These are phyloP conservation scores for Aurinia saxatilis DNA, from an alignment of 345 rosid species.

Conservation along the genomic window DNA sequence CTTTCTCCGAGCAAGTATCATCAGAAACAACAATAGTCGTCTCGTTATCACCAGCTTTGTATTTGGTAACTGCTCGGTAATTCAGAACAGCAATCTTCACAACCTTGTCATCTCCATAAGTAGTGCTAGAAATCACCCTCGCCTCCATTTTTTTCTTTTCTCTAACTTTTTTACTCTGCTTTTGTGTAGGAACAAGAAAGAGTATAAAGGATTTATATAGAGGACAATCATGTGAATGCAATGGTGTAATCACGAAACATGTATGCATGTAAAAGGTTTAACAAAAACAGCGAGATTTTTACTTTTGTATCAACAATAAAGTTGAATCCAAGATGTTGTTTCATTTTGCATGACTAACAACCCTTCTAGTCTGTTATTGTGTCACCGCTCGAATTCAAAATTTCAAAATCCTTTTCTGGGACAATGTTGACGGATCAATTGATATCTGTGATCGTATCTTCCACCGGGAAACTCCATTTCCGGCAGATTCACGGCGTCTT, in stretches of 20 bases:
- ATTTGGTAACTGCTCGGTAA: constrained; percentile 12
- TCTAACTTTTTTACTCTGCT: not conserved
- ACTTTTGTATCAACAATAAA: not conserved
- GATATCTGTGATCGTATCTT: constrained; percentile 49
- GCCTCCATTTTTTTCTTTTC: constrained; percentile 16
- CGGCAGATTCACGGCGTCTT: constrained; percentile 68
- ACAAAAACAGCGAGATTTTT: constrained; percentile 13
- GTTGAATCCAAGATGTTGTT: constrained; percentile 12
- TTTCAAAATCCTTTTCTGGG: no score
- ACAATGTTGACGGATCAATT: no score
- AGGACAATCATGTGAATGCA: constrained; percentile 14
- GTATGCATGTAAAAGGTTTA: constrained; percentile 12
- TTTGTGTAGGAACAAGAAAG: not conserved
- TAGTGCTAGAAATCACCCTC: constrained; percentile 17
- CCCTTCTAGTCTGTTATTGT: not conserved
- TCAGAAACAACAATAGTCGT: constrained; percentile 19
- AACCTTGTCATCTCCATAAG: constrained; percentile 27
- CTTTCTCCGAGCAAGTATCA: constrained; percentile 15
- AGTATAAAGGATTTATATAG: constrained; percentile 1
- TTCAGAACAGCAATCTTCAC: constrained; percentile 23
- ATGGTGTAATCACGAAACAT: constrained; percentile 19
- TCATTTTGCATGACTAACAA: constrained; percentile 24
- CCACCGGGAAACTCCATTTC: constrained; percentile 39
- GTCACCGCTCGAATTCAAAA: no score
- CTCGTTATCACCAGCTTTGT: constrained; percentile 22